These are phyloP conservation scores for Amanita polypyramis DNA, from an alignment of 768 basidiomycete species.

Conservation along the genomic window DNA sequence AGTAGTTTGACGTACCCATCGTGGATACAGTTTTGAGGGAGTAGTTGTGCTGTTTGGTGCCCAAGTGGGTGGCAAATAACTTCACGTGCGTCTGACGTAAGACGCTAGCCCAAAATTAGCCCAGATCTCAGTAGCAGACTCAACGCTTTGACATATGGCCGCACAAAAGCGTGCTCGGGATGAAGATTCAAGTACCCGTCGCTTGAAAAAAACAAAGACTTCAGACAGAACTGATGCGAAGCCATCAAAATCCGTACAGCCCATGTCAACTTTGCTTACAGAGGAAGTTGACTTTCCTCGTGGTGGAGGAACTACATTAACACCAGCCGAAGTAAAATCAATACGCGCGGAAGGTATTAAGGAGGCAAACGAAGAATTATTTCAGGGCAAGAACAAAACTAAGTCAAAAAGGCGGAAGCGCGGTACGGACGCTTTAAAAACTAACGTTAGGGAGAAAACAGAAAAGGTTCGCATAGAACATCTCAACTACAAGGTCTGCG, in stretches of 20 bases:
- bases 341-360: slow-evolving; percentile 75
- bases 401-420: slow-evolving; percentile 36
- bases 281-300: slow-evolving; percentile 92
- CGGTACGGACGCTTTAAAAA: slow-evolving; percentile 31
- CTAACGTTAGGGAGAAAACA: slow-evolving; percentile 31
- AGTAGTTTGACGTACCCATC: slow-evolving; percentile 27
- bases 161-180: slow-evolving; percentile 56
- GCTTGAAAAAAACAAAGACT: slow-evolving; percentile 54
- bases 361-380: slow-evolving; percentile 77
- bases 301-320: slow-evolving; percentile 85
- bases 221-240: slow-evolving; percentile 20
- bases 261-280: slow-evolving; percentile 24
- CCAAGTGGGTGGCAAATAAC: background rate
- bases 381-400: slow-evolving; percentile 35
- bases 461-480: slow-evolving; percentile 74
- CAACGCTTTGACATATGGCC: slow-evolving; percentile 22
- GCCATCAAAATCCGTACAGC: slow-evolving; percentile 14
- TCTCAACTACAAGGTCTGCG: slow-evolving; percentile 80
- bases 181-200: slow-evolving; percentile 34
- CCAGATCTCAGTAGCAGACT: background rate
- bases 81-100: slow-evolving; percentile 2
- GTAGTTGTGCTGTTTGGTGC: background rate
- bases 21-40: background rate
- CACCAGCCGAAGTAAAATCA: slow-evolving; percentile 81
- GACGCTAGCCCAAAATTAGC: background rate